phyloP scores from a whole-genome alignment of 2,329 filamentous ascomycete species.

The Pyricularia sp. region DNA sequence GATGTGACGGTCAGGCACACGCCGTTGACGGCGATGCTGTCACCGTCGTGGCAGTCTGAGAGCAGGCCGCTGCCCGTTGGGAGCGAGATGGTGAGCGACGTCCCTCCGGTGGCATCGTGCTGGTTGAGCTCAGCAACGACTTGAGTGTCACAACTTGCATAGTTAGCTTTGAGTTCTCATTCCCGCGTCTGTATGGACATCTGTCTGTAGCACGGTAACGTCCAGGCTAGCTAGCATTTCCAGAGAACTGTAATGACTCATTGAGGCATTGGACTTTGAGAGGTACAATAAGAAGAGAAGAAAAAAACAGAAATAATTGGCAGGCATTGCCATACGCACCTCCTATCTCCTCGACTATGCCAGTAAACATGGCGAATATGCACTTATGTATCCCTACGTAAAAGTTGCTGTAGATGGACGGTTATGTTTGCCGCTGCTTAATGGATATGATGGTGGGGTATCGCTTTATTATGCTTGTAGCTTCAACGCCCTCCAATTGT shows the following conservation, averaged over 20 bases:
- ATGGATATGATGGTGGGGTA: background rate
- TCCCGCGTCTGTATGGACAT: background rate
- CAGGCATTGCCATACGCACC: conserved; percentile 41
- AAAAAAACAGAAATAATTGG: conserved; percentile 8
- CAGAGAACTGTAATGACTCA: background rate
- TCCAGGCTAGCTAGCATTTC: no score
- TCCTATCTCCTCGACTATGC: conserved; percentile 84
- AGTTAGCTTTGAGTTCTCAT: background rate
- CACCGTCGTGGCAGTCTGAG: conserved; percentile 69
- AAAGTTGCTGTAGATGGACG: background rate
- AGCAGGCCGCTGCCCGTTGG: conserved; percentile 58
- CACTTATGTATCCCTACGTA: background rate
- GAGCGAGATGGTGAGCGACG: conserved; percentile 75
- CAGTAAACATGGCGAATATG: conserved; percentile 66
- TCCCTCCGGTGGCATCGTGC: conserved; percentile 74
- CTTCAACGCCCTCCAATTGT: background rate
- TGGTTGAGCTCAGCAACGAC: conserved; percentile 71
- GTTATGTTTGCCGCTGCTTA: background rate
- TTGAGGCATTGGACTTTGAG: background rate
- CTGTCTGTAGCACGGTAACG: background rate
- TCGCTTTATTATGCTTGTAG: background rate
- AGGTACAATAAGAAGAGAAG: conserved; percentile 1
- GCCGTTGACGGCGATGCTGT: conserved; percentile 92
- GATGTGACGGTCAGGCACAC: conserved; percentile 81
- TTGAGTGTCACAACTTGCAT: conserved; percentile 20